Evolutionary conservation across 2,329 filamentous ascomycete genomes (phyloP).

Genomic region (Phyllachora maydis): DNA sequence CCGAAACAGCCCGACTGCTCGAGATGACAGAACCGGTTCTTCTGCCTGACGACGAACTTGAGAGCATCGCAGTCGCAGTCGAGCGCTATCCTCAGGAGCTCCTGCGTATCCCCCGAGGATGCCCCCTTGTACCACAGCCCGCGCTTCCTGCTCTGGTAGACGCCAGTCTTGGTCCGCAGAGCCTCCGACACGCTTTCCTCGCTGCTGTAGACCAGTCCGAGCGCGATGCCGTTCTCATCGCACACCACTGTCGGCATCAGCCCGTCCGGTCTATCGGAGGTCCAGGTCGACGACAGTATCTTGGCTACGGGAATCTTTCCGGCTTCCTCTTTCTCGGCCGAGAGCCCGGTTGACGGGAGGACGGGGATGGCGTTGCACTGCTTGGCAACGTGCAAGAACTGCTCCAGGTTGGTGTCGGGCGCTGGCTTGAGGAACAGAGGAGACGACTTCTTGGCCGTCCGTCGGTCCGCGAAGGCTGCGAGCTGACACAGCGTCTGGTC

Average conservation of each 20-base stretch:
- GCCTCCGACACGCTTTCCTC: constrained; percentile 78
- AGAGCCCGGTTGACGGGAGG: constrained; percentile 49
- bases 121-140: constrained; percentile 95
- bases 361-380: constrained; percentile 46
- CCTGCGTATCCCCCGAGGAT: constrained; percentile 82
- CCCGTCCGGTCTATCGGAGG: constrained; percentile 63
- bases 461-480: constrained; percentile 20
- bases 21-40: constrained; percentile 85
- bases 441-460: constrained; percentile 21
- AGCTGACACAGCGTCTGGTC: constrained; percentile 20
- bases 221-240: constrained; percentile 63
- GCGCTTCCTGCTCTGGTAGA: constrained; percentile 91
- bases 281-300: constrained; percentile 55
- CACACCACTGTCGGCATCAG: constrained; percentile 81
- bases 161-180: constrained; percentile 54
- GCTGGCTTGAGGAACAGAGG: constrained; percentile 28
- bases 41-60: constrained; percentile 76
- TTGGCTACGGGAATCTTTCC: constrained; percentile 44
- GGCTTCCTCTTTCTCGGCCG: constrained; percentile 41
- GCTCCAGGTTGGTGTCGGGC: constrained; percentile 21
- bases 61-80: constrained; percentile 92
- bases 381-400: constrained; percentile 24
- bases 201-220: constrained; percentile 90
- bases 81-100: constrained; percentile 63
- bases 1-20: constrained; percentile 89